Evolutionary conservation across 306 rosid genomes (phyloP).

Genomic region (Gastrolobium bilobum): DNA sequence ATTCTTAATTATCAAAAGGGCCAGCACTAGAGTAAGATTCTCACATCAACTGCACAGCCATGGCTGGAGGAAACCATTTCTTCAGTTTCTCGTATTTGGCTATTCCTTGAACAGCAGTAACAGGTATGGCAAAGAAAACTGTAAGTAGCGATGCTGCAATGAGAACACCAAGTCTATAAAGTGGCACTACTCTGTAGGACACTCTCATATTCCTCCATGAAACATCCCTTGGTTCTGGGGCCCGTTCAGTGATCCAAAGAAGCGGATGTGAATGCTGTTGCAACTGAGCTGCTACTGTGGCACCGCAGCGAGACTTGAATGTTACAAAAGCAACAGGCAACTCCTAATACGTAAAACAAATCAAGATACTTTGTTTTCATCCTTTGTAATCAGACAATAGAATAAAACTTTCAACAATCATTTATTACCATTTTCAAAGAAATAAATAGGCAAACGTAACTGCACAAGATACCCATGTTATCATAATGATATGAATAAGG

Average conservation of each 20-base stretch:
- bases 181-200: slow-evolving; percentile 68
- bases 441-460: slow-evolving; percentile 26
- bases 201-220: slow-evolving; percentile 89
- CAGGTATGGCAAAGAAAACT: slow-evolving; percentile 87
- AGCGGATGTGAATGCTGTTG: slow-evolving; percentile 85
- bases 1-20: slow-evolving; percentile 16
- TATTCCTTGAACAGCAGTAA: slow-evolving; percentile 95
- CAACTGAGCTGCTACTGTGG: slow-evolving; percentile 77
- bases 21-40: slow-evolving; percentile 42
- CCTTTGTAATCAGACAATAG: slow-evolving; percentile 6
- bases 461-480: slow-evolving; percentile 7
- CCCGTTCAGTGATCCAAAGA: slow-evolving; percentile 82
- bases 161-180: slow-evolving; percentile 68
- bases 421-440: slow-evolving; percentile 7
- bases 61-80: slow-evolving; percentile 95
- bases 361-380: slow-evolving; percentile 28
- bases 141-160: slow-evolving; percentile 81
- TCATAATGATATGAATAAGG: not conserved
- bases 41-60: slow-evolving; percentile 87
- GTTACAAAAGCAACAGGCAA: slow-evolving; percentile 84
- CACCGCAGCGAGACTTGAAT: slow-evolving; percentile 82
- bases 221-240: slow-evolving; percentile 94
- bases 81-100: slow-evolving; percentile 88
- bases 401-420: not conserved
- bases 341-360: slow-evolving; percentile 65